These are phyloP conservation scores for Epichloe uncinata DNA, from an alignment of 2,329 filamentous ascomycete genomes.

Conservation along the genomic window DNA sequence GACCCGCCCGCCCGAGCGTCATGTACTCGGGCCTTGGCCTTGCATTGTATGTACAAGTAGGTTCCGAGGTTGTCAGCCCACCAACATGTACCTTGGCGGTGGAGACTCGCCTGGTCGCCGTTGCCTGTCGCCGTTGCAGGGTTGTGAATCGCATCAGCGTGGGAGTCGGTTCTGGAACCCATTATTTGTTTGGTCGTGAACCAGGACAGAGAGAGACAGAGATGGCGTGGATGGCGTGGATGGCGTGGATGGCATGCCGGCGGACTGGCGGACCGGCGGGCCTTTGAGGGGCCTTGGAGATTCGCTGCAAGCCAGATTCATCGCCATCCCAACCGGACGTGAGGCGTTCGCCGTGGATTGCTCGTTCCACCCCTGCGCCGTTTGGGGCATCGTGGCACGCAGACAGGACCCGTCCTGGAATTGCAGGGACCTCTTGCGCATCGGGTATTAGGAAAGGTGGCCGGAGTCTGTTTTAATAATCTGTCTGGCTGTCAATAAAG, in stretches of 20 bases:
- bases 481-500: neutral
- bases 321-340: neutral
- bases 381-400: conserved; percentile 2
- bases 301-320: neutral
- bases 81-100: neutral
- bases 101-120: neutral
- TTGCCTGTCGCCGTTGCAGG: neutral
- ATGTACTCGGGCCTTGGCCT: neutral
- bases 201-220: too few species aligned
- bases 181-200: too few species aligned
- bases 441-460: too few species aligned
- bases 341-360: neutral
- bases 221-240: too few species aligned
- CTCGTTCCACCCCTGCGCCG: conserved; percentile 2
- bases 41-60: too few species aligned
- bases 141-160: too few species aligned
- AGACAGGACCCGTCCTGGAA: neutral
- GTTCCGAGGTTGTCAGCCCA: neutral
- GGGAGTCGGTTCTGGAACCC: too few species aligned
- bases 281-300: too few species aligned
- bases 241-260: too few species aligned
- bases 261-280: too few species aligned
- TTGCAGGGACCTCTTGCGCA: conserved; percentile 1
- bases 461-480: neutral
- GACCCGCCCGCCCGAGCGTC: neutral